These are phyloP conservation scores for Oryza nivara DNA, from an alignment of 176 grass and related monocot genomes.

Conservation along the genomic window DNA sequence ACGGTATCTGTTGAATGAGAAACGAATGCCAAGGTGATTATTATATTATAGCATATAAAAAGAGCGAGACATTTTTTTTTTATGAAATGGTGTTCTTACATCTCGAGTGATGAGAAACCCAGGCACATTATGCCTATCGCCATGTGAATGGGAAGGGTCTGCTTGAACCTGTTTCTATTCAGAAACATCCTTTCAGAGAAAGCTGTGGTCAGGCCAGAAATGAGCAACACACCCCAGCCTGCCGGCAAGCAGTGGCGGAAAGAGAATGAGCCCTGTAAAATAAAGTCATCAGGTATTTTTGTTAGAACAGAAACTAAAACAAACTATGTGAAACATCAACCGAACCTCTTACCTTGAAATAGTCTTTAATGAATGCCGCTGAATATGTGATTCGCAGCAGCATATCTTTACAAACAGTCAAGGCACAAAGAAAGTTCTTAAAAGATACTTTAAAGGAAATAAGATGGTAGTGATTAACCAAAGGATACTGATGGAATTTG, in stretches of 20 bases:
- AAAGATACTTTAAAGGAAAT: constrained; percentile 15
- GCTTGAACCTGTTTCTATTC: constrained; percentile 65
- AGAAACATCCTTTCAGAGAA: constrained; percentile 83
- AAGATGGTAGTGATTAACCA: constrained; percentile 22
- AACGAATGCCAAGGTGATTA: constrained; percentile 8
- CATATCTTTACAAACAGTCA: constrained; percentile 80
- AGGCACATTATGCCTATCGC: constrained; percentile 73
- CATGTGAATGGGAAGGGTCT: constrained; percentile 81
- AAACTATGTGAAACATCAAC: constrained; percentile 11
- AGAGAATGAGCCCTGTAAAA: constrained; percentile 70
- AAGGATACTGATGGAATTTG: constrained; percentile 97
- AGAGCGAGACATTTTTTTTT: neutral
- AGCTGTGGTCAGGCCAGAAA: constrained; percentile 64
- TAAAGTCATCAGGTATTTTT: constrained; percentile 15
- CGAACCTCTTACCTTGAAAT: constrained; percentile 74
- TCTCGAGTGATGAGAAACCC: constrained; percentile 59
- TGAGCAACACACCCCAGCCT: constrained; percentile 76
- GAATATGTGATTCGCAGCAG: constrained; percentile 80
- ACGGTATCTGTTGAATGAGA: constrained; percentile 65
- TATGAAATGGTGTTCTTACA: constrained; percentile 53
- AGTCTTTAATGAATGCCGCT: constrained; percentile 74
- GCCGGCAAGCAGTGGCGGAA: constrained; percentile 73
- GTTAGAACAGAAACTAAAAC: constrained; percentile 3
- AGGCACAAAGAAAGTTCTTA: constrained; percentile 45
- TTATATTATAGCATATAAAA: constrained; percentile 11